Percentiles rank a stretch among this genome's conserved stretches.
These are phyloP conservation scores for Aspergillus cristatus DNA, from an alignment of 495 filamentous ascomycete species.

Conservation along the genomic window DNA sequence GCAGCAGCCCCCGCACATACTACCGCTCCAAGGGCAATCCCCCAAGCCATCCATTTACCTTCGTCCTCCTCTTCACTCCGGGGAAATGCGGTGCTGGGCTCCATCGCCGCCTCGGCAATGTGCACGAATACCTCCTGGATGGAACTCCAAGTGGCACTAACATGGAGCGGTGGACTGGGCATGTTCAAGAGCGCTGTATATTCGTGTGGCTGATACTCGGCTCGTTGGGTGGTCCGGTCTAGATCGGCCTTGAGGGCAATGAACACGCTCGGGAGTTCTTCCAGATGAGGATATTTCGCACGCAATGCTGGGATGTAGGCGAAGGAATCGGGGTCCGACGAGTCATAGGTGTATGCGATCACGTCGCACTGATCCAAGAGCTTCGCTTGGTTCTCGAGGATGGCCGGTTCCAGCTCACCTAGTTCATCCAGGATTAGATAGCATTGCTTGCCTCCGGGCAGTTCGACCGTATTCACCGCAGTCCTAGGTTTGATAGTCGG, in stretches of 20 bases:
- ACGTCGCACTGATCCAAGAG: constrained; percentile 90
- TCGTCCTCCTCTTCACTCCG: constrained; percentile 74
- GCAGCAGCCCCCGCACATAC: constrained; percentile 73
- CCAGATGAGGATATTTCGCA: constrained; percentile 67
- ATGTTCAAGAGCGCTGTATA: constrained; percentile 75
- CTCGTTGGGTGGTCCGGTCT: constrained; percentile 88
- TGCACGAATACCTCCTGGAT: constrained; percentile 87
- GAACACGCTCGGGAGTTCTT: constrained; percentile 81
- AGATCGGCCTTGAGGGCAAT: constrained; percentile 88
- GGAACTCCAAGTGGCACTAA: constrained; percentile 83
- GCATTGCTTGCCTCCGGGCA: constrained; percentile 92
- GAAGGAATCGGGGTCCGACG: constrained; percentile 90
- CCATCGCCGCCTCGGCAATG: constrained; percentile 82
- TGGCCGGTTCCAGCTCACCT: constrained; percentile 88
- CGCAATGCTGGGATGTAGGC: constrained; percentile 79
- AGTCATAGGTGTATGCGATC: constrained; percentile 93
- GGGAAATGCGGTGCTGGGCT: constrained; percentile 79
- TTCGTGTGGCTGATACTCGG: constrained; percentile 84
- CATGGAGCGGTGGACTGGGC: constrained; percentile 73
- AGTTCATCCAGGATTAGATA: constrained; percentile 94
- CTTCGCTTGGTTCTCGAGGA: constrained; percentile 84
- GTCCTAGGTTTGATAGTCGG: constrained; percentile 91
- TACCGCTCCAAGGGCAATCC: constrained; percentile 74
- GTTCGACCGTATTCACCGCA: constrained; percentile 92
- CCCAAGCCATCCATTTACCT: constrained; percentile 71